Evolutionary conservation across 1,284 basidiomycete species (phyloP), one percentile per base, ranked within the genome.

Genomic region (Ganoderma sp.): DNA sequence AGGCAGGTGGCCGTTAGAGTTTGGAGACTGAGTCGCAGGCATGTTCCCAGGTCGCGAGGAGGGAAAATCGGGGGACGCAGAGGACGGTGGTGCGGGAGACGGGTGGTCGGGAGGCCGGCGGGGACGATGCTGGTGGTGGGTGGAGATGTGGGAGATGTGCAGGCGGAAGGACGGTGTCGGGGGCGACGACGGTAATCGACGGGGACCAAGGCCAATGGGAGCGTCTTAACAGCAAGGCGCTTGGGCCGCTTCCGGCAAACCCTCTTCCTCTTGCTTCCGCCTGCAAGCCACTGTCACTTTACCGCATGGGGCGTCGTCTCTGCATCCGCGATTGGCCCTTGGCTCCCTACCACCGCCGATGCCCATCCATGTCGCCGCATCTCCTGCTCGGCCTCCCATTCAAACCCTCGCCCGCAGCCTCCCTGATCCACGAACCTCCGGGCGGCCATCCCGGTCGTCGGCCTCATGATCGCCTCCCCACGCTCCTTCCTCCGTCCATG

Each of bases 211-310:
- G 52, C 37, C 42, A 64, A 66, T 67, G 69, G 69, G 71, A 70
- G 71, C 71, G 69, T 66, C 69, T 70, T 68, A 60, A 59, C 63
- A 57, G 37, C 62, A 69, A 14, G 68, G 70, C 68, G 68, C 61
- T 66, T 71, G 48, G 28, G 39, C 48, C 62, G 48, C 41, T 63
- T 62, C 45, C 52, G 65, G 67, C 54, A 65, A 45, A 42, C 60
- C 54, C 39, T 34, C 61, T 67, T 50, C 67, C 61, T 59, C 39
- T 67, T 59, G 58, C 64, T 66, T 63, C 22, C 65, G 50, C 50
- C 63, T 71, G 67, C 70, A 69, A 71, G 70, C 68, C 70, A 52
- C 70, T 66, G 70, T 67, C 70, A 71, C 45, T 60, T 54, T 34
- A 45, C 67, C 67, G 61, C 70, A 71, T 66, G 63, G 28, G 9